A percentile compares a stretch with the other conserved stretches of the same genome.
Evolutionary conservation across 805 yeast species (phyloP).

Genomic region (Yamadazyma insecticola): DNA sequence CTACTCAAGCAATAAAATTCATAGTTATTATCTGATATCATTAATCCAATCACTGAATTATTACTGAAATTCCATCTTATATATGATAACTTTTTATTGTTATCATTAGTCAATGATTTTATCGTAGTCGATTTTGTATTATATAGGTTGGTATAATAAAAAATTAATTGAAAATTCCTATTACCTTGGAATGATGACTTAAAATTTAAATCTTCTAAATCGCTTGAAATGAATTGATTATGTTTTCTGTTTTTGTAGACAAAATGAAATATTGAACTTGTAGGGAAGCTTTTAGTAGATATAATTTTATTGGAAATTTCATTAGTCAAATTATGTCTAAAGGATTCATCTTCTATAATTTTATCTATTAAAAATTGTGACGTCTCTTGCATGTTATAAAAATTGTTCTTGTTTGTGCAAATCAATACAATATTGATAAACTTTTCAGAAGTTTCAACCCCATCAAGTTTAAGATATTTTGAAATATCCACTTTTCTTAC

Average conservation of each 20-base stretch:
- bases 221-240: conserved; percentile 60
- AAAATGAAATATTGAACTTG: conserved; percentile 59
- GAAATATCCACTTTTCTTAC: conserved; percentile 41
- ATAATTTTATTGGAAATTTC: conserved; percentile 16
- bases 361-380: conserved; percentile 46
- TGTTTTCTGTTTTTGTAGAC: conserved; percentile 66
- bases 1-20: conserved; percentile 36
- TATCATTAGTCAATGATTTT: conserved; percentile 13
- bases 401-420: conserved; percentile 72
- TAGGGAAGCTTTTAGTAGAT: neutral
- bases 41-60: conserved; percentile 26
- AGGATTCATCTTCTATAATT: conserved; percentile 17
- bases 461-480: conserved; percentile 13
- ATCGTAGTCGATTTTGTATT: conserved; percentile 15
- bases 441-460: conserved; percentile 8
- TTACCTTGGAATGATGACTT: conserved; percentile 13
- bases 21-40: conserved; percentile 27
- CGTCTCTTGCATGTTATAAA: conserved; percentile 66
- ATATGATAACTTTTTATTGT: conserved; percentile 43
- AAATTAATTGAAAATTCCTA: conserved; percentile 31
- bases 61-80: conserved; percentile 32
- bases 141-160: conserved; percentile 26
- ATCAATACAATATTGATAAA: conserved; percentile 43
- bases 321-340: conserved; percentile 16
- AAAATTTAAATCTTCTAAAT: conserved; percentile 15